Conservation (phyloP, 1,139 yeast genomes). For the Saccharomyces hybrid region DNA sequence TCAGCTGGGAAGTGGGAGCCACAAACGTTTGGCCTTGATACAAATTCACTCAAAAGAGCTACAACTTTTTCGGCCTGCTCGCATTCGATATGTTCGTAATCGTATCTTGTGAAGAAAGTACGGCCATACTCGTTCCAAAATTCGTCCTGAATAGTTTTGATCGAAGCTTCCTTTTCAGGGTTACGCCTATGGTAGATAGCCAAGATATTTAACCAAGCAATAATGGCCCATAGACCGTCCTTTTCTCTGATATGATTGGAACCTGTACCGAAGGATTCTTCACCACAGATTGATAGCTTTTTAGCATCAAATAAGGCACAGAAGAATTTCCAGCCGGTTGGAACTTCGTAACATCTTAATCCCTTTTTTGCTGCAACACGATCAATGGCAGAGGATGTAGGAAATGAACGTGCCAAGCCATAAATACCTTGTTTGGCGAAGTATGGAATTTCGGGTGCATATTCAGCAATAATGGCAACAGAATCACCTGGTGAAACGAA, state of each 20-base stretch:
- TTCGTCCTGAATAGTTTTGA: constrained; percentile 69
- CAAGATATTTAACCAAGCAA: constrained; percentile 93
- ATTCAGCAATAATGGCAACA: constrained; percentile 94
- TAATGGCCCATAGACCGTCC: constrained; percentile 96
- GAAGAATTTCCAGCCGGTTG: constrained; percentile 98
- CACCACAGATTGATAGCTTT: constrained; percentile 94
- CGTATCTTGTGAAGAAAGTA: constrained; percentile 96
- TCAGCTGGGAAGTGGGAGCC: constrained; percentile 39
- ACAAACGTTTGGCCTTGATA: constrained; percentile 36
- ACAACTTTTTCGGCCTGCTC: constrained; percentile 73
- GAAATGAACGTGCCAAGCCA: constrained; percentile 98
- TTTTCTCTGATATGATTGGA: constrained; percentile 96
- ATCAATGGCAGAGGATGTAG: constrained; percentile 92
- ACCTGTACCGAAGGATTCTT: constrained; percentile 97
- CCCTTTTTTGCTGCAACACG: constrained; percentile 77
- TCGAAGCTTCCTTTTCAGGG: constrained; percentile 56
- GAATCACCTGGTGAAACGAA: constrained; percentile 98
- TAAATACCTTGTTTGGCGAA: constrained; percentile 78
- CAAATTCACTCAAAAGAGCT: constrained; percentile 45
- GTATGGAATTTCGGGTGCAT: constrained; percentile 80
- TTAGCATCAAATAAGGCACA: constrained; percentile 91
- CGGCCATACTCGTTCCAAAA: constrained; percentile 95
- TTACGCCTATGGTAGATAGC: constrained; percentile 64
- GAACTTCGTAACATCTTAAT: constrained; percentile 82
- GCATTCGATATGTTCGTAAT: constrained; percentile 73